These are phyloP conservation scores for Lactarius akahatsu DNA, from an alignment of 768 basidiomycete species.

Conservation along the genomic window DNA sequence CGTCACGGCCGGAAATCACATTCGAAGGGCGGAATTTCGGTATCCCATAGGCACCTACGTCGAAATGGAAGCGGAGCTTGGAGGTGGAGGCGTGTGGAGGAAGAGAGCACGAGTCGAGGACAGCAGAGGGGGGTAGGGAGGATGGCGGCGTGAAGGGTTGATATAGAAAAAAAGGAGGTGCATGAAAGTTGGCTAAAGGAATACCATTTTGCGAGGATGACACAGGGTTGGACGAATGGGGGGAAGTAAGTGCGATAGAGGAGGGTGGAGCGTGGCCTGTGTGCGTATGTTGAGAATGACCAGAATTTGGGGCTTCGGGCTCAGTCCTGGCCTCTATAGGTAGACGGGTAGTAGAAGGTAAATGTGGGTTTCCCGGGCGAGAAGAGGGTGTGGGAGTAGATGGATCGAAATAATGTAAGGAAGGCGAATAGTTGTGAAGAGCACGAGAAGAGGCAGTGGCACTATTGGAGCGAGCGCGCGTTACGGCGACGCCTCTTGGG, in stretches of 20 bases:
- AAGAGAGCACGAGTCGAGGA: conserved; percentile 26
- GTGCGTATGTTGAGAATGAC: conserved; percentile 36
- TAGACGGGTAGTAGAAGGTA: conserved; percentile 44
- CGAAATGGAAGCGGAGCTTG: conserved; percentile 50
- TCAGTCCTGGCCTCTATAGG: conserved; percentile 49
- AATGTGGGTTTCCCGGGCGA: conserved; percentile 41
- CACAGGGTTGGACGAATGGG: conserved; percentile 38
- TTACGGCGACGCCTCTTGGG: conserved; percentile 39
- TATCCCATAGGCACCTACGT: conserved; percentile 83
- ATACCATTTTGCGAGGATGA: conserved; percentile 35
- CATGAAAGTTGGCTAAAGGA: conserved; percentile 42
- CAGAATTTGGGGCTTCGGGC: conserved; percentile 38
- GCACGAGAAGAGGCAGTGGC: conserved; percentile 42
- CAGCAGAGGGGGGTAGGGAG: conserved; percentile 21
- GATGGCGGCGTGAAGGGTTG: conserved; percentile 30
- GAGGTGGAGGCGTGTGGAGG: conserved; percentile 34
- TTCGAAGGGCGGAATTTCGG: conserved; percentile 49
- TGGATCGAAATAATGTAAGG: conserved; percentile 45
- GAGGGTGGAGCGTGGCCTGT: conserved; percentile 38
- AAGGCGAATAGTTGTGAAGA: conserved; percentile 42
- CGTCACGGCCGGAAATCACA: conserved; percentile 32
- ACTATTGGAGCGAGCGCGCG: conserved; percentile 45
- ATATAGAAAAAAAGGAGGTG: conserved; percentile 38
- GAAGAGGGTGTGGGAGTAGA: conserved; percentile 39
- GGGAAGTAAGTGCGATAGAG: conserved; percentile 47